phyloP scores from a whole-genome alignment of 2,329 filamentous ascomycete genomes.

The Cadophora malorum region DNA sequence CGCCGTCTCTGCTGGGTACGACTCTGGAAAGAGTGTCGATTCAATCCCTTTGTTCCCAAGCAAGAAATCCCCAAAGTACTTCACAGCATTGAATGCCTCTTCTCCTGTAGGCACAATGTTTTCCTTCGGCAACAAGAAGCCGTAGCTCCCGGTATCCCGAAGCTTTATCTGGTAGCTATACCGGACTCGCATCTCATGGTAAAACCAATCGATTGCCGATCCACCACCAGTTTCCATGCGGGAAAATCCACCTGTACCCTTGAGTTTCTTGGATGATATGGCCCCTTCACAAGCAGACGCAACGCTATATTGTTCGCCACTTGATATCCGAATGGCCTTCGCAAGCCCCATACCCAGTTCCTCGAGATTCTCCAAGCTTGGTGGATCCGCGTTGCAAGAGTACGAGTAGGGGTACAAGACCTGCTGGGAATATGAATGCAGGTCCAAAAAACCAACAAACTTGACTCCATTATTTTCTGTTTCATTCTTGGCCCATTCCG shows the following conservation, averaged over 20 bases:
- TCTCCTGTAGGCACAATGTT: slow-evolving; percentile 89
- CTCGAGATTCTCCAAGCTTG: slow-evolving; percentile 88
- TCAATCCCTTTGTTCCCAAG: slow-evolving; percentile 73
- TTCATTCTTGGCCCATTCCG: slow-evolving; percentile 83
- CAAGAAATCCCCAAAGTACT: slow-evolving; percentile 84
- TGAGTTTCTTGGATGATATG: slow-evolving; percentile 50
- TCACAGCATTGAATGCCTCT: slow-evolving; percentile 82
- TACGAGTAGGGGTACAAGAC: slow-evolving; percentile 92
- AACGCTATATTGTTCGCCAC: slow-evolving; percentile 77
- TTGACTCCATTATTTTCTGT: slow-evolving; percentile 72
- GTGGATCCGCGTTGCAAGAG: slow-evolving; percentile 78
- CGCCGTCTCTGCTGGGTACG: slow-evolving; percentile 21
- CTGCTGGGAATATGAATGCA: slow-evolving; percentile 96
- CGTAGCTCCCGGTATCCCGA: slow-evolving; percentile 91
- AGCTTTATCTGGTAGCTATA: slow-evolving; percentile 96
- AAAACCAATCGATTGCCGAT: slow-evolving; percentile 93
- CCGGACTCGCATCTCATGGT: slow-evolving; percentile 80
- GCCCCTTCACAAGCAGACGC: slow-evolving; percentile 88
- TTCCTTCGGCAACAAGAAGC: slow-evolving; percentile 85
- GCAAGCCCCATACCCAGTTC: slow-evolving; percentile 88
- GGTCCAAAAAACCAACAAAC: slow-evolving; percentile 85
- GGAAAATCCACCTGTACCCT: slow-evolving; percentile 44
- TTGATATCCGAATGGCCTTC: slow-evolving; percentile 85
- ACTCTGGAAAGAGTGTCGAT: slow-evolving; percentile 42
- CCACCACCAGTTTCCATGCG: slow-evolving; percentile 80